Evolutionary conservation across 2,329 filamentous ascomycete genomes (phyloP).

Genomic region (Dothidotthia symphoricarpi): DNA sequence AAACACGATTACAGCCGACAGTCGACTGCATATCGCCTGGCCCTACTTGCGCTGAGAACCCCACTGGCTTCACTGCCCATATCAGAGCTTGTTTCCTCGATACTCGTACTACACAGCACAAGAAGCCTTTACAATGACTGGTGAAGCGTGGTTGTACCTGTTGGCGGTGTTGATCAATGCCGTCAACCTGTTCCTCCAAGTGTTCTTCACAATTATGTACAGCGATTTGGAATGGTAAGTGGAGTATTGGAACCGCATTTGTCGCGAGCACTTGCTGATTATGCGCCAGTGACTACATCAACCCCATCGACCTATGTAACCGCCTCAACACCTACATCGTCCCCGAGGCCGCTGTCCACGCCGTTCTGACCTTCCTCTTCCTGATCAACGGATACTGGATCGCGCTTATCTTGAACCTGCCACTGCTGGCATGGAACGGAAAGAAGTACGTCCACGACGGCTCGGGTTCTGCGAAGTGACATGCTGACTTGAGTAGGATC

Average conservation of each 20-base stretch:
- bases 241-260: not conserved
- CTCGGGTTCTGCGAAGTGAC: not conserved
- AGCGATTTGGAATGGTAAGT: constrained; percentile 97
- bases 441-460: constrained; percentile 76
- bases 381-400: constrained; percentile 99
- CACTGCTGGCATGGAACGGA: constrained; percentile 86
- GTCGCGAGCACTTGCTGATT: constrained; percentile 28
- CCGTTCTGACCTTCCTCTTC: constrained; percentile 92
- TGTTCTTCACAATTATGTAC: constrained; percentile 99
- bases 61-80: constrained; percentile 11
- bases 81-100: constrained; percentile 7
- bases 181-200: constrained; percentile 98
- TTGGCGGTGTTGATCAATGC: constrained; percentile 98
- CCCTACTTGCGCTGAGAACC: constrained; percentile 13
- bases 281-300: constrained; percentile 87
- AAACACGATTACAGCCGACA: constrained; percentile 35
- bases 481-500: constrained; percentile 63
- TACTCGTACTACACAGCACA: constrained; percentile 25
- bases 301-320: constrained; percentile 99
- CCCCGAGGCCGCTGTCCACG: constrained; percentile 96
- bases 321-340: constrained; percentile 99
- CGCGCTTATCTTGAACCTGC: constrained; percentile 85
- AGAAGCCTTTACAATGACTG: constrained; percentile 68
- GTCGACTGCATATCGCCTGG: constrained; percentile 16
- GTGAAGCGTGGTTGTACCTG: constrained; percentile 97